Evolutionary conservation across 1,284 basidiomycete genomes (phyloP).

Genomic region (Leccinum pachyderme): DNA sequence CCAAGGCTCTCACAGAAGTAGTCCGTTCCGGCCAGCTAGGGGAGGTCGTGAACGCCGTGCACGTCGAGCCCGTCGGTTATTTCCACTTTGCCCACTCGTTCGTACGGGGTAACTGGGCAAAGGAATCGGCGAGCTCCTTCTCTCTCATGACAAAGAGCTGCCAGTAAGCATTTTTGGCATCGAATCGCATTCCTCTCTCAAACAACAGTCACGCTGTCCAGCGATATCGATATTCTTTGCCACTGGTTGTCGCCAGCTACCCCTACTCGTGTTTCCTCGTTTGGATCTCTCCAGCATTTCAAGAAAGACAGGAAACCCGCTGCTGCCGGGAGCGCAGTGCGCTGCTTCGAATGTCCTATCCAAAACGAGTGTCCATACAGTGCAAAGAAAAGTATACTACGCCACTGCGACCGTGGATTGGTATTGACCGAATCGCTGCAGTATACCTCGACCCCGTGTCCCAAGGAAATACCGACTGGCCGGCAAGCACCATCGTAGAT

Average conservation of each 20-base stretch:
- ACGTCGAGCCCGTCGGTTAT: constrained; percentile 76
- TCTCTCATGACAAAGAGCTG: constrained; percentile 86
- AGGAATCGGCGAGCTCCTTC: constrained; percentile 70
- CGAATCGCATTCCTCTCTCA: not conserved
- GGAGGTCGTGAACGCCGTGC: constrained; percentile 74
- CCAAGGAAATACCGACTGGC: constrained; percentile 60
- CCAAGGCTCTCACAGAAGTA: constrained; percentile 63
- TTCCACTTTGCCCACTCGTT: constrained; percentile 86
- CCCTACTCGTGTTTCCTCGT: constrained; percentile 73
- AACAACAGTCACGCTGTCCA: constrained; percentile 29
- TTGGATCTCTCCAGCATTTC: constrained; percentile 82
- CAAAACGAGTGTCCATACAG: constrained; percentile 78
- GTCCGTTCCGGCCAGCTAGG: constrained; percentile 72
- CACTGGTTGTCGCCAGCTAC: constrained; percentile 67
- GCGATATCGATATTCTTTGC: constrained; percentile 82
- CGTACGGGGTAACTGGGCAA: constrained; percentile 79
- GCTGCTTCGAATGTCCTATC: constrained; percentile 72
- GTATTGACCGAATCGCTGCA: constrained; percentile 26
- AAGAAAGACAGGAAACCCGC: constrained; percentile 67
- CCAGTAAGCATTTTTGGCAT: constrained; percentile 53
- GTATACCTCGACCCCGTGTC: constrained; percentile 71
- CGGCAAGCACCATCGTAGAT: constrained; percentile 65
- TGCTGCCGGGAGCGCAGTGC: constrained; percentile 61
- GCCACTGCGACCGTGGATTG: constrained; percentile 5
- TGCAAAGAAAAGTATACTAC: constrained; percentile 70